Evolutionary conservation across 2,329 filamentous ascomycete species (phyloP), one percentile per base, ranked within the genome.

Genomic region (Fusarium lyarnte): DNA sequence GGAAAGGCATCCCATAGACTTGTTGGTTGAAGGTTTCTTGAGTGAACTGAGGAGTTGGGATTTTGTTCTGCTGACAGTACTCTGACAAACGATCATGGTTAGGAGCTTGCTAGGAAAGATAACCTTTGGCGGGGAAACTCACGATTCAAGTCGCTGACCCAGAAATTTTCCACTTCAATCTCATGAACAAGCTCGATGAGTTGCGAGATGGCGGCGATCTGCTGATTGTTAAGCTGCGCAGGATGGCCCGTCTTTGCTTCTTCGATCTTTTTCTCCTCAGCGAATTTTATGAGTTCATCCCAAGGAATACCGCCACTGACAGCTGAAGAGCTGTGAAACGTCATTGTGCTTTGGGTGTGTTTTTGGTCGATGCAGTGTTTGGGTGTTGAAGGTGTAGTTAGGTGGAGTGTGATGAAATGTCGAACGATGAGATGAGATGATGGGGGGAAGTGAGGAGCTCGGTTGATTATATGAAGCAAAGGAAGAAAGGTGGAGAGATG

Each of bases 181-280:
- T 81, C 79, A 21, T 64, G 49, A 38, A 64, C 31, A 33, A 80
- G 77, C 4, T 75, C 69, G 58, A 83, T 78, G 49, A 89, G 79
- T 9, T 81, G 76, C 2, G 80, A 77, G 31, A 89, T 75, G 21
- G 85, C 83, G 42, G 79, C 76, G 14, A 79, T 76, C 74, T 88
- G 81, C 8, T 76, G 69, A 8, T 78, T 77, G 1, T 81, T 81
- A 35, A 87, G 74, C 1, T 81, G 80, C 3, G 82, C 79, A 0
- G 84, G 81, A 19, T 69, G 42, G 5, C 71, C 71, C 6, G 63
- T 69, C 38, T 16, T 29, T 38, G 55, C 17, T 38, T 74, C 72
- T 35, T 74, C 72, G 4, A 49, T 58, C 27, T 74, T 70, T 43
- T 74, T 74, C 25, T 54, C 54, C 16, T 59, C 65, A 39, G 71